Evolutionary conservation across 163 green algal genomes (phyloP), one percentile per base, ranked within the genome.

Genomic region (Trebouxiophyceae sp.): DNA sequence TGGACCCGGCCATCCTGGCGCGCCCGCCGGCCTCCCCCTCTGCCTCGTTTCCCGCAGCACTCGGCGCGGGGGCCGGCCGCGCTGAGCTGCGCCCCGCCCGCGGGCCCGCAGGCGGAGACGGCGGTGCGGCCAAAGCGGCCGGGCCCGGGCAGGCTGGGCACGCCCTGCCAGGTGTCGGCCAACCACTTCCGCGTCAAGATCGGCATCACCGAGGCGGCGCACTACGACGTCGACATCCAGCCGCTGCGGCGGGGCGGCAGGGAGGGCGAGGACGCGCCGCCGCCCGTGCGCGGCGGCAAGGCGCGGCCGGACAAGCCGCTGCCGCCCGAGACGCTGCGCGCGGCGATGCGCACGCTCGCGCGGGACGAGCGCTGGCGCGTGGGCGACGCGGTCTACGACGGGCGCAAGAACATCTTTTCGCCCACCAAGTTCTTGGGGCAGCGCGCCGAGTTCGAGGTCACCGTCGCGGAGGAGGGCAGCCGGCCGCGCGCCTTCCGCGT

Each of bases 401-500:
- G 83, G 3, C 72, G 72, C 60, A 87, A 87, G 68, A 86, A 80
- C 75, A 68, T 88, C 34, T 88, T 80, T 67, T 47, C 76, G 2
- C 70, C 77, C 2, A 58, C 57, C 31, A 45, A 24, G 28, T 46
- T 75, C 32, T 66, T 83, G 58, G 45, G 58, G 27, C 58, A 62
- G 58, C 30, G 57, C 2, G 58, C 16, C 19, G 3, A 30, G 4
- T 71, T 45, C 26, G 45, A 65, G 39, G 65, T 71, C 22, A 3
- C 54, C 28, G 58, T 60, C 22, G 22, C 20, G 22, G 60, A 55
- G 23, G 63, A 67, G 24, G 45, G 39, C 19, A 46, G 39, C 20
- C 24, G 33, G 7, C 16, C 34, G 34, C 62, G 62, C 5, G n/a
- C 5, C 33, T 77, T 73, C 29, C 31, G 57, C 3, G 56, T 77